Conservation (phyloP, 1,284 basidiomycete genomes). For the Melampsora abietis-canadensis region DNA sequence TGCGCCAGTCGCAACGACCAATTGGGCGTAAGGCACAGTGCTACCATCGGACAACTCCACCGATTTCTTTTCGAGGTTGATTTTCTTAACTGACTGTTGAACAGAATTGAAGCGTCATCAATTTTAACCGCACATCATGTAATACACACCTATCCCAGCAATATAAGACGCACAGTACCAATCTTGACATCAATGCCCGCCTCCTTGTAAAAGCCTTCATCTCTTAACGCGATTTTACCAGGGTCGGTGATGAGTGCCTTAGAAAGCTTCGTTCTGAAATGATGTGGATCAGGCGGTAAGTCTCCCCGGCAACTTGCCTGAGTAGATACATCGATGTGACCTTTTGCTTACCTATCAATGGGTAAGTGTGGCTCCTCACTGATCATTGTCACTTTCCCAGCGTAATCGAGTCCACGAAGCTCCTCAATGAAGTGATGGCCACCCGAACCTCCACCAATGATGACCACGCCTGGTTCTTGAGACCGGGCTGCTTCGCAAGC, state of each 20-base stretch:
- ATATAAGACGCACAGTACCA: constrained; percentile 54
- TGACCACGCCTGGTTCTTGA: constrained; percentile 64
- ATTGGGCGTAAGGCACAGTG: constrained; percentile 52
- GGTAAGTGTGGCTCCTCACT: constrained; percentile 76
- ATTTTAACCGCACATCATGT: neutral
- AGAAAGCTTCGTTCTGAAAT: constrained; percentile 71
- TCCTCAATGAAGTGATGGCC: constrained; percentile 77
- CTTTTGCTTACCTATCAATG: constrained; percentile 62
- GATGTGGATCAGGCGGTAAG: neutral
- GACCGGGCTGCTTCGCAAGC: neutral
- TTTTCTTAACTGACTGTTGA: constrained; percentile 61
- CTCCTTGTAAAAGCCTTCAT: constrained; percentile 71
- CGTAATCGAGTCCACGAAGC: constrained; percentile 69
- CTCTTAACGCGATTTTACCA: constrained; percentile 67
- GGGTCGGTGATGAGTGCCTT: constrained; percentile 78
- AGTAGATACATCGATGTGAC: neutral
- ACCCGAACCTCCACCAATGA: constrained; percentile 79
- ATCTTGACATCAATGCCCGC: constrained; percentile 72
- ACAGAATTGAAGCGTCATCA: neutral
- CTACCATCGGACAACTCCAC: constrained; percentile 50
- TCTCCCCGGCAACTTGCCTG: neutral
- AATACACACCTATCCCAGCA: neutral
- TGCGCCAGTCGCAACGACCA: constrained; percentile 56
- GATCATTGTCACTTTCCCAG: constrained; percentile 72
- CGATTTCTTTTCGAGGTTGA: constrained; percentile 57